Evolutionary conservation across 176 grass and related monocot genomes (phyloP).

Genomic region (Rhynchospora tenuis): DNA sequence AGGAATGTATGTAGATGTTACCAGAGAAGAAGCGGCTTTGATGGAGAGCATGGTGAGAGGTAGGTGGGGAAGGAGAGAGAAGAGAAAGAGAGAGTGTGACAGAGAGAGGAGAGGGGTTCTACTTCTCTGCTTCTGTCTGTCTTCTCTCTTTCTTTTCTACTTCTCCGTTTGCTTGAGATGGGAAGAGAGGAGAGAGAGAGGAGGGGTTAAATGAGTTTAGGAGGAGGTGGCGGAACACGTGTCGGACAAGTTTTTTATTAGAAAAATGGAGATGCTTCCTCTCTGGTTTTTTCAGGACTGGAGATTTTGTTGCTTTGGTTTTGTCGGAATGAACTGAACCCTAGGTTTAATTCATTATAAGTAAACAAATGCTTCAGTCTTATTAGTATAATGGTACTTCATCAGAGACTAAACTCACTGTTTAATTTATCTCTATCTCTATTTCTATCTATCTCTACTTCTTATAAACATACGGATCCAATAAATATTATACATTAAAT

Average conservation of each 20-base stretch:
- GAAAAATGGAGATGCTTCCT: neutral
- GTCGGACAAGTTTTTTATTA: conserved; percentile 10
- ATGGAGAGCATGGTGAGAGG: conserved; percentile 8
- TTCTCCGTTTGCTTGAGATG: neutral
- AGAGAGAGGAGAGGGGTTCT: neutral
- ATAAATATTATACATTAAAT: too few relatives aligned
- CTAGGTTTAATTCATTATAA: neutral
- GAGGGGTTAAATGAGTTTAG: conserved; percentile 1
- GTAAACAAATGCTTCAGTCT: neutral
- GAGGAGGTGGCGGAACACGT: conserved; percentile 20
- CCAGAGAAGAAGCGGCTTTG: conserved; percentile 1
- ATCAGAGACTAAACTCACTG: too few relatives aligned
- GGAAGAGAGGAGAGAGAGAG: neutral
- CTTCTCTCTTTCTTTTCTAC: conserved; percentile 18
- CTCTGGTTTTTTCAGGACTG: neutral
- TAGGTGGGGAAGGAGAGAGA: neutral
- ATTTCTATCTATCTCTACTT: too few relatives aligned
- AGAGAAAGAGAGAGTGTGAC: conserved; percentile 3
- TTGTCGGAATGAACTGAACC: neutral
- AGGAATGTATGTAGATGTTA: neutral
- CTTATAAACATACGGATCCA: too few relatives aligned
- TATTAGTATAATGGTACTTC: too few relatives aligned
- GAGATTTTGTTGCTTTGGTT: neutral
- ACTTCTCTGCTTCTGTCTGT: conserved; percentile 15
- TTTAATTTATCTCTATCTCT: too few relatives aligned